These are phyloP conservation scores for Aureobasidium lini DNA, from an alignment of 2,329 filamentous ascomycete species.

Conservation along the genomic window DNA sequence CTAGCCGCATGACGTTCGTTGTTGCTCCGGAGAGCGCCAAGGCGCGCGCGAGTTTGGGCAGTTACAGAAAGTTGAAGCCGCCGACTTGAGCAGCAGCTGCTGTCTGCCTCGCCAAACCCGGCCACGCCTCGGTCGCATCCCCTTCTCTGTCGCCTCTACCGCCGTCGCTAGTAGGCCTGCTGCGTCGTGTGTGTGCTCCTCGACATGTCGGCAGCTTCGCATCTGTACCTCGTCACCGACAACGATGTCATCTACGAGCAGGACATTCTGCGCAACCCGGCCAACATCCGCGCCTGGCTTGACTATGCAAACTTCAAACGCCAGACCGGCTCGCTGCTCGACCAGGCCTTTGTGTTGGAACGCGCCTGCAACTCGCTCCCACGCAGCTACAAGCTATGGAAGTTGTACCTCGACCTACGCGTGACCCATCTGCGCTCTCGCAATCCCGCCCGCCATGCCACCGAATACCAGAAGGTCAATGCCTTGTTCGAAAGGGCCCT, in stretches of 20 bases:
- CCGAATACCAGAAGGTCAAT: constrained; percentile 90
- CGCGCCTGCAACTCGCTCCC: constrained; percentile 84
- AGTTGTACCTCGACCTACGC: constrained; percentile 85
- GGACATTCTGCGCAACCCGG: constrained; percentile 78
- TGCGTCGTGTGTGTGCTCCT: neutral
- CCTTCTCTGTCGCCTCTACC: neutral
- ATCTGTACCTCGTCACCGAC: constrained; percentile 53
- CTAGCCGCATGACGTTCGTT: neutral
- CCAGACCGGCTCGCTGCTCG: constrained; percentile 73
- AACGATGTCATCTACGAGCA: constrained; percentile 96
- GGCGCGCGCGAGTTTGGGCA: constrained; percentile 4
- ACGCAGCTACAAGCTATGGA: constrained; percentile 97
- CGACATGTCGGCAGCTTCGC: constrained; percentile 22
- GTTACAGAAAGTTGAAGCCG: neutral
- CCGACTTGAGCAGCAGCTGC: neutral
- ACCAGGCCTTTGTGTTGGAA: constrained; percentile 84
- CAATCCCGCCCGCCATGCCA: constrained; percentile 70
- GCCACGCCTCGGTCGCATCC: neutral
- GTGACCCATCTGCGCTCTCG: constrained; percentile 59
- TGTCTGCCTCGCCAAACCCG: neutral
- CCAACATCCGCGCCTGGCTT: constrained; percentile 88
- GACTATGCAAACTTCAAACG: constrained; percentile 88
- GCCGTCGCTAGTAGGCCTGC: neutral
- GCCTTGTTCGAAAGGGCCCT: constrained; percentile 86
- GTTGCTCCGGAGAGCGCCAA: constrained; percentile 10